Evolutionary conservation across 1,284 basidiomycete species (phyloP), one percentile per base, ranked within the genome.

Genomic region (Termitomyces sp.): DNA sequence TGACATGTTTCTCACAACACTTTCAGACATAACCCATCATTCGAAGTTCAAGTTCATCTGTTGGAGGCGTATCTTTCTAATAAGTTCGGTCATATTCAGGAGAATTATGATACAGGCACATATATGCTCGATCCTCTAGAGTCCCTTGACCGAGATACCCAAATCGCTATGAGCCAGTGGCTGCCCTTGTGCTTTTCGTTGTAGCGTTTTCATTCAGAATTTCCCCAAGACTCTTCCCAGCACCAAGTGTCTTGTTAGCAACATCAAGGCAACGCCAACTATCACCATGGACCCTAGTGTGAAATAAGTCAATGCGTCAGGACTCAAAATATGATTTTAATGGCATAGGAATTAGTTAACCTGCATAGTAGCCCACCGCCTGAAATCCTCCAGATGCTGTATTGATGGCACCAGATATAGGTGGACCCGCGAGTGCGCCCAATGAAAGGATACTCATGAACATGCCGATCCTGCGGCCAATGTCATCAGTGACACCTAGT

Each of bases 401-500:
- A 52, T 75, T 74, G 50, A 87, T 84, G 0, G 81, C 81, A 5
- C 84, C 84, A n/a, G 82, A 82, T 42, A 86, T 83, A 0, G 84
- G 84, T 13, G 82, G 81, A 0, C 84, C 83, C 3, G 73, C 74
- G 9, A 85, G 54, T 74, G 70, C 55, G 70, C 73, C 73, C 9
- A 74, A 50, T 0, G 72, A 67, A 28, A 71, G 58, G 24, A 71
- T 70, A 48, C 65, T 85, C 67, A 84, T 72, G 51, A 80, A 79
- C 75, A 88, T 81, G 5, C 87, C 86, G 1, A 79, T 67, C 19
- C 86, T 75, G 15, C 82, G 73, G 5, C 88, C 88, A 0, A 86
- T 76, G 59, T 88, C 83, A 3, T 70, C 71, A 1, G 76, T 72
- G 0, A 75, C 74, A 0, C 88, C 86, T 67, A 90, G 75, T 3